Evolutionary conservation across 1,284 basidiomycete genomes (phyloP).

Genomic region (Malassezia obtusa): DNA sequence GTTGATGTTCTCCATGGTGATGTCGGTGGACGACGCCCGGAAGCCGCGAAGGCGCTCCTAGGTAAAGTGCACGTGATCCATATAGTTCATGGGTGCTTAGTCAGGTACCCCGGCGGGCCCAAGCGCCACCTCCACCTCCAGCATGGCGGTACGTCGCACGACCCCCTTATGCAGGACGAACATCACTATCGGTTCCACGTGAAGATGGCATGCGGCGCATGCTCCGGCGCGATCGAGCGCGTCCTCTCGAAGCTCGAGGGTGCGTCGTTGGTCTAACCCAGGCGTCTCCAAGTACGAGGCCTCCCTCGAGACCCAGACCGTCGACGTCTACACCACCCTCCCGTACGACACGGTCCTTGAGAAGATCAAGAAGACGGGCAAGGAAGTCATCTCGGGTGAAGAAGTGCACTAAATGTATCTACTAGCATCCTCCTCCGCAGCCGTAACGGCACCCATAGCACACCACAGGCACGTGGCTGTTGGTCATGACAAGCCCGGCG

Average conservation of each 20-base stretch:
- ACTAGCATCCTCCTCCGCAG: constrained; percentile 58
- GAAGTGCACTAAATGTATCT: background rate
- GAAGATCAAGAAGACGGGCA: constrained; percentile 78
- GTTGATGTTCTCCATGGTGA: constrained; percentile 17
- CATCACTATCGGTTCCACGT: constrained; percentile 58
- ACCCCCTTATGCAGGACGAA: constrained; percentile 8
- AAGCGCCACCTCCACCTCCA: background rate
- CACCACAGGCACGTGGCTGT: constrained; percentile 60
- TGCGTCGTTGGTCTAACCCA: constrained; percentile 37
- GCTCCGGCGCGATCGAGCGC: constrained; percentile 66
- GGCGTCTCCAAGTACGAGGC: constrained; percentile 51
- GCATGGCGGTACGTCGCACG: background rate
- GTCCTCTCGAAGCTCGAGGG: constrained; percentile 64
- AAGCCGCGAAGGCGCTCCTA: background rate
- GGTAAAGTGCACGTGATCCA: constrained; percentile 9
- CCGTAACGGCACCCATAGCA: constrained; percentile 74
- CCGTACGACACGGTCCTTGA: constrained; percentile 61
- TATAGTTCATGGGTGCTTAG: constrained; percentile 8
- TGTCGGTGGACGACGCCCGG: constrained; percentile 1
- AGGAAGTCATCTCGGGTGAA: constrained; percentile 54
- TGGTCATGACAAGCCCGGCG: constrained; percentile 63
- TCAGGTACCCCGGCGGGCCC: background rate
- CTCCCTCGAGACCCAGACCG: constrained; percentile 61
- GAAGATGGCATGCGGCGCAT: constrained; percentile 72
- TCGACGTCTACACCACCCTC: constrained; percentile 59